A percentile compares a stretch with the other conserved stretches of the same genome.
Evolutionary conservation across 768 basidiomycete species (phyloP).

Genomic region (Rhizopogon sp.): DNA sequence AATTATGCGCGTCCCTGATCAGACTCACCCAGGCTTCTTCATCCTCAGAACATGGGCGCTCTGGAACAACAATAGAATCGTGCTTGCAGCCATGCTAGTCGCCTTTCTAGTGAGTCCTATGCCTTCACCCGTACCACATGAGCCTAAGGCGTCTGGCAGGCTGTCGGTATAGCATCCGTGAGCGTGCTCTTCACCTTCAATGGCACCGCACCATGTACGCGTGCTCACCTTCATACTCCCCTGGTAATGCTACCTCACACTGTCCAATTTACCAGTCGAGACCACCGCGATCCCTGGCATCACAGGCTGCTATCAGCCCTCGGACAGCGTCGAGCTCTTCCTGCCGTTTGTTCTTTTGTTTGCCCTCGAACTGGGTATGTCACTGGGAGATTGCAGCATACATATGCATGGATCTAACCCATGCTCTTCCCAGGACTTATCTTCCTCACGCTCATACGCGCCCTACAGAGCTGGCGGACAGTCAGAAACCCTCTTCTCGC

Average conservation of each 20-base stretch:
- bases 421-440: not conserved
- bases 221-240: not conserved
- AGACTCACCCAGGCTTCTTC: not conserved
- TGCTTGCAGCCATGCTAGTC: not conserved
- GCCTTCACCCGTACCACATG: too few relatives aligned
- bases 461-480: not conserved
- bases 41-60: not conserved
- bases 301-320: not conserved
- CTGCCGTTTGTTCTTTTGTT: not conserved
- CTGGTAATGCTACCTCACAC: not conserved
- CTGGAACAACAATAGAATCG: not conserved
- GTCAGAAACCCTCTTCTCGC: not conserved
- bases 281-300: not conserved
- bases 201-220: not conserved
- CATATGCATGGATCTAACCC: not conserved
- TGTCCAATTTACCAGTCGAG: not conserved
- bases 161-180: not conserved
- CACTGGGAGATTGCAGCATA: not conserved
- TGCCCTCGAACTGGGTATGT: not conserved
- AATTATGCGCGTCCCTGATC: not conserved
- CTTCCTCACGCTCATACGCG: not conserved
- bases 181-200: not conserved
- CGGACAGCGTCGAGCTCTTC: not conserved
- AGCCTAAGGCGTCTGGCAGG: not conserved
- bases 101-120: not conserved